These are phyloP conservation scores for Wallacemonas rigidus DNA, from an alignment of 208 protist genomes.

Conservation along the genomic window DNA sequence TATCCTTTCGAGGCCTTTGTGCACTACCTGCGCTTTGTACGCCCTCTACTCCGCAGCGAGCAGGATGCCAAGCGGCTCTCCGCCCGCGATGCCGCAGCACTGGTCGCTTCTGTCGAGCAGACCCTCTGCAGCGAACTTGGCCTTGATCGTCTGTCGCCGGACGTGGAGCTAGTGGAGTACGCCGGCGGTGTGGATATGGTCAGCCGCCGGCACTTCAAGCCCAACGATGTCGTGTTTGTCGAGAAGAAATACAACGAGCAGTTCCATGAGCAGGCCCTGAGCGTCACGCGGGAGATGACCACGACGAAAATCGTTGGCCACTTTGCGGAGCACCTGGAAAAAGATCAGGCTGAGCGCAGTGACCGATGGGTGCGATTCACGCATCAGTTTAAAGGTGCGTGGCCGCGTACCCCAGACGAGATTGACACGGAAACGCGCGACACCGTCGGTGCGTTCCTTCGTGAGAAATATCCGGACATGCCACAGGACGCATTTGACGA, in stretches of 20 bases:
- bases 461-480: conserved; percentile 43
- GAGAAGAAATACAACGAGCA: conserved; percentile 64
- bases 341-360: conserved; percentile 44
- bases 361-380: conserved; percentile 52
- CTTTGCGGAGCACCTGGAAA: conserved; percentile 66
- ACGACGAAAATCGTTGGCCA: conserved; percentile 59
- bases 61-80: conserved; percentile 24
- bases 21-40: conserved; percentile 49
- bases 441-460: conserved; percentile 39
- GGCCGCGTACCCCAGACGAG: conserved; percentile 66
- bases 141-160: conserved; percentile 47
- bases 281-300: conserved; percentile 37
- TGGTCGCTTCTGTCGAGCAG: conserved; percentile 36
- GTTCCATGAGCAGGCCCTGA: conserved; percentile 50
- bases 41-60: conserved; percentile 50
- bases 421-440: conserved; percentile 49
- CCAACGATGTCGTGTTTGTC: conserved; percentile 71
- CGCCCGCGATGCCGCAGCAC: conserved; percentile 22
- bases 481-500: conserved; percentile 49
- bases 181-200: conserved; percentile 76
- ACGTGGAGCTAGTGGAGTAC: conserved; percentile 77
- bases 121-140: conserved; percentile 55
- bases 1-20: conserved; percentile 85
- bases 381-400: conserved; percentile 72
- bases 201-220: conserved; percentile 53